Conservation (phyloP, 768 basidiomycete species). For the Termitomyces sp. region DNA sequence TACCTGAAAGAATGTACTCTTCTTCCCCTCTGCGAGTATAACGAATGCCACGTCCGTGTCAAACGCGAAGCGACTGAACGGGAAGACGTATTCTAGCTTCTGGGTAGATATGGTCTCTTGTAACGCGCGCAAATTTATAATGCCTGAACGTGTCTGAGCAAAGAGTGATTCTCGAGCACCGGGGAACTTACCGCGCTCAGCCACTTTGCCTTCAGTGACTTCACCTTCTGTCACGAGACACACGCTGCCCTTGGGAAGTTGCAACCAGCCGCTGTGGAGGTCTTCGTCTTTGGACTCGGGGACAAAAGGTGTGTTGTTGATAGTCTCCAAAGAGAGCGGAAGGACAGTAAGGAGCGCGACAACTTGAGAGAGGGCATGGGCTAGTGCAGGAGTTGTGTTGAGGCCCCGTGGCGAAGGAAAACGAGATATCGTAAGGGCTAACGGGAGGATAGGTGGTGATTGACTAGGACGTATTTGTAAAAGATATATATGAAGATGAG, state of each 20-base stretch:
- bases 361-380: conserved; percentile 50
- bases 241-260: conserved; percentile 60
- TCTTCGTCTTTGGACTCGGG: conserved; percentile 73
- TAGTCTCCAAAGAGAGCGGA: conserved; percentile 55
- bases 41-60: conserved; percentile 71
- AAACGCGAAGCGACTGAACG: conserved; percentile 70
- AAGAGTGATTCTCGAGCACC: not conserved
- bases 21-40: conserved; percentile 57
- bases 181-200: conserved; percentile 46
- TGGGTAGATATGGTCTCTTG: conserved; percentile 66
- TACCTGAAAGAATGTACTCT: conserved; percentile 74
- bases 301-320: conserved; percentile 56
- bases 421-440: conserved; percentile 57
- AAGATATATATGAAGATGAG: not conserved
- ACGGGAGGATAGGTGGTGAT: conserved; percentile 66
- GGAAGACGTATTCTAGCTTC: conserved; percentile 71
- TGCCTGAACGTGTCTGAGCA: conserved; percentile 30
- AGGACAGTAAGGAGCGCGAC: conserved; percentile 54
- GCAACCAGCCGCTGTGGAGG: conserved; percentile 69
- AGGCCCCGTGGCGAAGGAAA: conserved; percentile 43
- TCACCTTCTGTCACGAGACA: conserved; percentile 65
- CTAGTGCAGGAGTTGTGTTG: conserved; percentile 43
- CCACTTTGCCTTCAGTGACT: conserved; percentile 64
- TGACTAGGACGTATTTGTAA: conserved; percentile 39
- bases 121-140: conserved; percentile 58